Evolutionary conservation across 257 asterid species (phyloP).

Genomic region (Solanum corneliomulleri): DNA sequence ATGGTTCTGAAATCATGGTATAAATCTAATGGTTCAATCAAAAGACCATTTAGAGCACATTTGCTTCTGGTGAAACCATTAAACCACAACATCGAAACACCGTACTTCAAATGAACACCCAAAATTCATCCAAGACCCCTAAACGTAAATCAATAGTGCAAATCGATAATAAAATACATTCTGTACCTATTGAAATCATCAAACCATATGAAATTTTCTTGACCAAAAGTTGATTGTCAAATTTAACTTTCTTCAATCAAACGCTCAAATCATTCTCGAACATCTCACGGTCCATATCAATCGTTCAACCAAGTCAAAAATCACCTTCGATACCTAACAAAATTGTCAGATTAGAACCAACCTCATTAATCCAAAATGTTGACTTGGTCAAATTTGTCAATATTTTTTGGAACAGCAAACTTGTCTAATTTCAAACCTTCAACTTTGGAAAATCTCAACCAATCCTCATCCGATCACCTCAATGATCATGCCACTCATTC

Average conservation of each 20-base stretch:
- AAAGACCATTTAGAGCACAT: neutral
- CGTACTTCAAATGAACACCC: neutral
- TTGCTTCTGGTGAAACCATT: neutral
- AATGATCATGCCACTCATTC: neutral
- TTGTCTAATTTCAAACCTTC: neutral
- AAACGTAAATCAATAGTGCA: neutral
- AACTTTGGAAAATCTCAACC: neutral
- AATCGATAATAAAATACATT: too few relatives aligned
- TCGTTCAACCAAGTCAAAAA: neutral
- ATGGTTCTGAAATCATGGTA: neutral
- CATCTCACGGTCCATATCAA: neutral
- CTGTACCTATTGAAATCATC: neutral
- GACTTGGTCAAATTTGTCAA: neutral
- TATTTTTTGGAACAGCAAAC: neutral
- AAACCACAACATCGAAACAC: neutral
- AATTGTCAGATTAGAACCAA: neutral
- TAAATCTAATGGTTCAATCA: neutral
- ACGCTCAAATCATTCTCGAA: neutral
- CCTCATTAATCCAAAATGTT: neutral
- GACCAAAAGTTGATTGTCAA: neutral
- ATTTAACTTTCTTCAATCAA: neutral
- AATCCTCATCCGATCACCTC: neutral
- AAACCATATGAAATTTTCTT: neutral
- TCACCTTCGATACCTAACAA: neutral
- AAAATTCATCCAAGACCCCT: neutral